phyloP scores from a whole-genome alignment of 345 rosid species.

The Trapa incisa region DNA sequence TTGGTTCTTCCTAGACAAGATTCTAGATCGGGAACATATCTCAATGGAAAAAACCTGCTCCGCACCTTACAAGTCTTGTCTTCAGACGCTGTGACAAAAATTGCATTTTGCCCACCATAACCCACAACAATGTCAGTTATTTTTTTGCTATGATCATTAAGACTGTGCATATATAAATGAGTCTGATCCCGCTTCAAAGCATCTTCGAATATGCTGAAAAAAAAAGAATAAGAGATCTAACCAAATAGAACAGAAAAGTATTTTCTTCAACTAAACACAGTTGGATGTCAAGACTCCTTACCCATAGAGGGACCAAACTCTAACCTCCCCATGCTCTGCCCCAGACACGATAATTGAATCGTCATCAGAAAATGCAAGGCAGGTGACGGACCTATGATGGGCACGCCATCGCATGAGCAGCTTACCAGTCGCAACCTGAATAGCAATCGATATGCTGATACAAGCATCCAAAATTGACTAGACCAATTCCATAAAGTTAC shows the following conservation, averaged over 20 bases:
- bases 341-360: slow-evolving; percentile 70
- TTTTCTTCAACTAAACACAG: not conserved
- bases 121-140: slow-evolving; percentile 60
- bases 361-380: slow-evolving; percentile 65
- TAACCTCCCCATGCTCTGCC: slow-evolving; percentile 61
- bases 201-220: slow-evolving; percentile 63
- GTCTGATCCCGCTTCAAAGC: slow-evolving; percentile 32
- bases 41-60: slow-evolving; percentile 13
- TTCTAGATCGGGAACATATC: not conserved
- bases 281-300: slow-evolving; percentile 13
- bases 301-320: slow-evolving; percentile 79
- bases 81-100: slow-evolving; percentile 72
- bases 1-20: not conserved
- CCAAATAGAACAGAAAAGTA: not conserved
- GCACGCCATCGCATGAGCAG: slow-evolving; percentile 77
- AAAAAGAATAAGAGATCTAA: not conserved
- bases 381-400: slow-evolving; percentile 60
- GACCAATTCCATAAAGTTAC: not conserved
- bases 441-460: not conserved
- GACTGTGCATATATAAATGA: slow-evolving; percentile 44
- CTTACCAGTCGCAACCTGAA: slow-evolving; percentile 63
- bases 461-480: not conserved
- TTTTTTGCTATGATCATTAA: slow-evolving; percentile 40
- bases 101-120: slow-evolving; percentile 57
- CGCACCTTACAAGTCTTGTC: slow-evolving; percentile 82